Evolutionary conservation across 108 stramenopile species (phyloP), one percentile per base, ranked within the genome.

Genomic region (Mediolabrus comicus): DNA sequence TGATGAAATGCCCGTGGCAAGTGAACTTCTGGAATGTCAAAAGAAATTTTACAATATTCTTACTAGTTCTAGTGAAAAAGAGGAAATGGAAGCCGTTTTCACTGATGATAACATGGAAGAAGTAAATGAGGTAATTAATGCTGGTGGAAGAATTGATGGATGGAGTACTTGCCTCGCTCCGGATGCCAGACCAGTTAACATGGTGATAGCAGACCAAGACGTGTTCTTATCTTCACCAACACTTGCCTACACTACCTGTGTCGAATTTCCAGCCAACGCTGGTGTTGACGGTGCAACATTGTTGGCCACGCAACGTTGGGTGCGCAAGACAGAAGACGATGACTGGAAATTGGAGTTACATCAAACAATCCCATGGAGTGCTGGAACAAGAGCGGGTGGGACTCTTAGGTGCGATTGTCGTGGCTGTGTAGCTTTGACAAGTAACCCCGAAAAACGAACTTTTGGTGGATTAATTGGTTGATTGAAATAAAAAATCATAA

Each of bases 331-430:
- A 28, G 58, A 39, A 0, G 24, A 70, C 8, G 80, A 78, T 28
- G 80, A 80, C 12, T 92, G 91, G 91, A 88, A 84, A 53, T 74
- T 92, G 17, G 75, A 72, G 26, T 57, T 88, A 28, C 91, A 92
- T 67, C 88, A 92, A 61, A 92, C 88, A 0, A 92, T 92, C 55
- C 91, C 91, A 2, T 92, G 91, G 91, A 84, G 77, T 65, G 35
- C 72, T 14, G 86, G 79, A 22, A 67, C 82, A 2, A 79, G 73
- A 49, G 91, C 91, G 17, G 84, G 82, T 29, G 91, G 91, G 7
- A 92, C 86, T 3, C 71, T 92, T 33, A 69, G 74, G 7, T 92
- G 91, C 63, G 87, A 89, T 70, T 85, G 84, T 62, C 75, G 86
- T 30, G 91, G 91, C 9, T 92, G 91, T 73, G 91, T 92, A 3